Conservation (phyloP, 495 filamentous ascomycete genomes). For the Penicillium crystallinum region DNA sequence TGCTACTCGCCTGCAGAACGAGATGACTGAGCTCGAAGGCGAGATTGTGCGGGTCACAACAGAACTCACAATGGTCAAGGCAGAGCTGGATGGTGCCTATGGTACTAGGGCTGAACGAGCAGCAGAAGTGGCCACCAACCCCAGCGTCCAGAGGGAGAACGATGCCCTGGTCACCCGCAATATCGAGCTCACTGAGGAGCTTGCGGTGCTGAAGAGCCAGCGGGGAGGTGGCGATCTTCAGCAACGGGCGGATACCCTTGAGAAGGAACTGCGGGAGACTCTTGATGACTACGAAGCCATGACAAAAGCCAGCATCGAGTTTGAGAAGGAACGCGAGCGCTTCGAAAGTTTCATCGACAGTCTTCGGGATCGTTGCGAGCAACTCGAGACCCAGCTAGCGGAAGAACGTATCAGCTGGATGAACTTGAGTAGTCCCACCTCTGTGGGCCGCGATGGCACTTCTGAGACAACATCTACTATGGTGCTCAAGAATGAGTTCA, state of each 20-base stretch:
- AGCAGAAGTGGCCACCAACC: constrained; percentile 63
- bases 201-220: constrained; percentile 48
- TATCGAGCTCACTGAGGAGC: constrained; percentile 52
- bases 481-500: constrained; percentile 76
- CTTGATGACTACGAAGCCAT: constrained; percentile 82
- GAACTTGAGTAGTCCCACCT: constrained; percentile 53
- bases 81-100: constrained; percentile 92
- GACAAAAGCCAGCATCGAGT: constrained; percentile 77
- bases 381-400: constrained; percentile 58
- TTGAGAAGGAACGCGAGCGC: constrained; percentile 76
- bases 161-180: constrained; percentile 58
- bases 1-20: constrained; percentile 50
- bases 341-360: constrained; percentile 69
- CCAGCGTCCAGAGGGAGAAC: constrained; percentile 61
- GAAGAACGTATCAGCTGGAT: constrained; percentile 71
- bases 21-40: constrained; percentile 69
- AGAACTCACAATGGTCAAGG: constrained; percentile 84
- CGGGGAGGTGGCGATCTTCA: constrained; percentile 46
- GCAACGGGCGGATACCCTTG: constrained; percentile 56
- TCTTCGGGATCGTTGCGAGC: constrained; percentile 64
- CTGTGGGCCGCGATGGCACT: constrained; percentile 40
- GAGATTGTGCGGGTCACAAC: constrained; percentile 84
- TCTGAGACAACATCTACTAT: constrained; percentile 62
- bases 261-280: constrained; percentile 76
- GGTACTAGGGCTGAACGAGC: constrained; percentile 72